Conservation (phyloP, 768 basidiomycete genomes). For the Rubroboletus pulcherrimus region DNA sequence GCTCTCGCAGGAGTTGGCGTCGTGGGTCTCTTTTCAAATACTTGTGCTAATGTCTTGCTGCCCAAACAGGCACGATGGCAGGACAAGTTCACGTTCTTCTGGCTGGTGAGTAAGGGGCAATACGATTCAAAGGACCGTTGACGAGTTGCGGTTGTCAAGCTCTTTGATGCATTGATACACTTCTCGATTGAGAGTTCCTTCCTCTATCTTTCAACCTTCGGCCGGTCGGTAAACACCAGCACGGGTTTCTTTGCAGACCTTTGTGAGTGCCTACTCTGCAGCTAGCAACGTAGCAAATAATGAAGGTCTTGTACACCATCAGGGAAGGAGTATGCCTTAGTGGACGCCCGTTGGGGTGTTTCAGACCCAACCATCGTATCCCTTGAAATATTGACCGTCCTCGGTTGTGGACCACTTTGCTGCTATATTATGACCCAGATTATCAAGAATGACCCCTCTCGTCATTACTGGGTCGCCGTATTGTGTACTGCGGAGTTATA, state of each 20-base stretch:
- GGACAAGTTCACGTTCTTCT: conserved; percentile 70
- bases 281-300: neutral
- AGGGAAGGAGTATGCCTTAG: conserved; percentile 82
- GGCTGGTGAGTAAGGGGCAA: conserved; percentile 52
- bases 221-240: conserved; percentile 66
- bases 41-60: conserved; percentile 52
- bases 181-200: conserved; percentile 79
- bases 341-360: conserved; percentile 79
- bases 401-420: conserved; percentile 68
- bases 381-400: conserved; percentile 79
- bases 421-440: conserved; percentile 69
- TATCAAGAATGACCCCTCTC: conserved; percentile 56
- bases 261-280: conserved; percentile 45
- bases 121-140: neutral
- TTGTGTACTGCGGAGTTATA: conserved; percentile 74
- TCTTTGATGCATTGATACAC: conserved; percentile 79
- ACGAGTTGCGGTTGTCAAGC: conserved; percentile 35
- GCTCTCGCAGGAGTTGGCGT: conserved; percentile 58
- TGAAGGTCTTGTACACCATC: neutral
- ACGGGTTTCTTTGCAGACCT: conserved; percentile 66
- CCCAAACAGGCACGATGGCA: conserved; percentile 62
- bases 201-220: conserved; percentile 73
- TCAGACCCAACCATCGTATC: conserved; percentile 79
- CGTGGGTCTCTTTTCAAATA: conserved; percentile 48
- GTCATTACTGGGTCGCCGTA: conserved; percentile 68